phyloP scores from a whole-genome alignment of 345 rosid species.

The Aethionema arabicum region DNA sequence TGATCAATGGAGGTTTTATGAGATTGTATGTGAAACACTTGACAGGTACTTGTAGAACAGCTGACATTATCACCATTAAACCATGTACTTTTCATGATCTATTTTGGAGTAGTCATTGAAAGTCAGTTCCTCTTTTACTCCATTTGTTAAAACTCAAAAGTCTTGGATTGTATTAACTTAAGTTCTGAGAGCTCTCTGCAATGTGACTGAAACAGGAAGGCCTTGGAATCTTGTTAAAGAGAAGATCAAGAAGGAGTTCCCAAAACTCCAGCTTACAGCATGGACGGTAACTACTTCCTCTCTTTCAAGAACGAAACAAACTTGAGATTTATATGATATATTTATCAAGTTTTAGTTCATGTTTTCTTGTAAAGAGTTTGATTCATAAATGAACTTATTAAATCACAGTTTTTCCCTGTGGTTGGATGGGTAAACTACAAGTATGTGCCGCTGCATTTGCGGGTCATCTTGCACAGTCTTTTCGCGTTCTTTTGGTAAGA shows the following conservation, averaged over 20 bases:
- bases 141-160: background rate
- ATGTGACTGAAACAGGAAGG: conserved; percentile 58
- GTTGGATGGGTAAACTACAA: conserved; percentile 92
- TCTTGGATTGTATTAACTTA: background rate
- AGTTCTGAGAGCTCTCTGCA: conserved; percentile 1
- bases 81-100: conserved; percentile 82
- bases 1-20: conserved; percentile 9
- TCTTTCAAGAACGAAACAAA: background rate
- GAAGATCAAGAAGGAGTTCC: conserved; percentile 75
- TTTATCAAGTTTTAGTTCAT: conserved; percentile 1
- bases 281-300: conserved; percentile 66
- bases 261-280: conserved; percentile 61
- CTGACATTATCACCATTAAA: conserved; percentile 86
- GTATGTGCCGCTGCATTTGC: conserved; percentile 76
- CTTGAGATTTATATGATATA: background rate
- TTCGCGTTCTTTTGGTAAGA: conserved; percentile 76
- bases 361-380: conserved; percentile 1
- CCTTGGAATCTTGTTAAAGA: conserved; percentile 76
- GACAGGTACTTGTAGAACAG: conserved; percentile 75
- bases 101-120: conserved; percentile 69
- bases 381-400: background rate
- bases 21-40: conserved; percentile 6
- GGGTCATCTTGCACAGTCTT: conserved; percentile 75
- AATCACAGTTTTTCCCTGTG: conserved; percentile 80
- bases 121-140: conserved; percentile 42